Evolutionary conservation across 306 rosid species (phyloP).

Genomic region (Cicer cuneatum): DNA sequence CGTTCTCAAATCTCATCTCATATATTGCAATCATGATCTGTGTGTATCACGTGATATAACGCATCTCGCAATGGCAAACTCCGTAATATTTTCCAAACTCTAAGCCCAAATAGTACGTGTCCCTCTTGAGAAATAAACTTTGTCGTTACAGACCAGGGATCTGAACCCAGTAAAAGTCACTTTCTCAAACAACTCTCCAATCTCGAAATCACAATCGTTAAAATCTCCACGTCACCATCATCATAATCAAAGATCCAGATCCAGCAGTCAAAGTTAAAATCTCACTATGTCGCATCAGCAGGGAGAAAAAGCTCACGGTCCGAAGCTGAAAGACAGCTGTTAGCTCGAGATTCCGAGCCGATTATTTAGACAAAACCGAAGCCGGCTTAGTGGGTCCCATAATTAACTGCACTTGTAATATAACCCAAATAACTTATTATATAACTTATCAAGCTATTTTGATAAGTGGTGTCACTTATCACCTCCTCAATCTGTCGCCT

Average conservation of each 20-base stretch:
- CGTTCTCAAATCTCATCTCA: conserved; percentile 23
- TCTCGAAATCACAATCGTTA: not conserved
- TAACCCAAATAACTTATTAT: fast-evolving
- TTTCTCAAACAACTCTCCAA: conserved; percentile 35
- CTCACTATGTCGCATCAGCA: not conserved
- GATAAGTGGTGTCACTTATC: fast-evolving
- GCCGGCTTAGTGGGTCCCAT: conserved; percentile 85
- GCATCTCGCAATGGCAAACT: conserved; percentile 62
- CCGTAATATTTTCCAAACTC: conserved; percentile 45
- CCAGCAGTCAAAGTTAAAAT: not conserved
- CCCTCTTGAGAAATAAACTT: conserved; percentile 45
- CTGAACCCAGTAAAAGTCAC: conserved; percentile 56
- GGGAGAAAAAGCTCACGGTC: not conserved
- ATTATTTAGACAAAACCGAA: conserved; percentile 60
- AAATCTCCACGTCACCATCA: conserved; percentile 7
- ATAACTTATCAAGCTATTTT: not conserved
- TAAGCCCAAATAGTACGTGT: conserved; percentile 40
- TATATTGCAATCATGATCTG: conserved; percentile 52
- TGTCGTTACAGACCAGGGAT: conserved; percentile 70
- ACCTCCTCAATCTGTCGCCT: conserved; percentile 59
- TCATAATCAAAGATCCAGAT: not conserved
- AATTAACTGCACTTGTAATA: conserved; percentile 36
- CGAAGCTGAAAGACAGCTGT: conserved; percentile 71
- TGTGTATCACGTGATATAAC: conserved; percentile 61
- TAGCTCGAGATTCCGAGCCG: conserved; percentile 93